Base-by-base conservation (phyloP, 1,284 basidiomycete genomes). In the Heterobasidion occidentale region DNA sequence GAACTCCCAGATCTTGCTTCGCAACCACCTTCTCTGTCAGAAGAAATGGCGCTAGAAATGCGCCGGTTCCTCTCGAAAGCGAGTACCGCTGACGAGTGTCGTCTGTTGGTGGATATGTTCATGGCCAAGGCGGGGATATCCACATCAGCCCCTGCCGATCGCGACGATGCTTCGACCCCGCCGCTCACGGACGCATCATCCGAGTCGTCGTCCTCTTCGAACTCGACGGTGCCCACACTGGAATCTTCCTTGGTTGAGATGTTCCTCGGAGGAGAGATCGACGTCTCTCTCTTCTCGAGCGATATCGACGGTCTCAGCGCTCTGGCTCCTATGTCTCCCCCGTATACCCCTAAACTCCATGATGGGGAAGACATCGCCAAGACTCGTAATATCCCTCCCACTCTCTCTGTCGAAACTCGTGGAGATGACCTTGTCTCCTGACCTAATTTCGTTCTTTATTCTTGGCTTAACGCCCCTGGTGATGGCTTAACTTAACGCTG, bases 101-200 rank as follows among this genome's bases (percentile, higher is more conserved):
- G 90, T 52, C 74, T 94, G 36, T 81, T 94, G 46, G 77, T 92
- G 46, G 86, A 91, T 62, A 88, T 92, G 74, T 88, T 90, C 69
- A 74, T 94, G 54, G 77, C 81, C 20, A 81, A 83, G 64, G 80
- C 80, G 58, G 84, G 86, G 20, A 62, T 68, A 53, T 51, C 47
- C 3, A 36, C 42, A n/a, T 27, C 51, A n/a, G 36, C 61, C 9
- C 36, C 59, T 46, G 35, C 63, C 38, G 38, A 42, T 6, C 12
- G 38, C 38, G 38, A 42, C 5, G 38, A 46, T 38, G 56, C 46
- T 51, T 52, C 46, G 51, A 56, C 56, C 15, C 19, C 19, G 27
- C 27, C 27, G 7, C 12, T 15, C 12, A 33, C 27, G n/a, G n/a
- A 19, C 14, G 7, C 7, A 33, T 36, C 14, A 35, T 48, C 46